Conservation (phyloP, 768 basidiomycete genomes). For the Hygrophoropsis aurantiaca region DNA sequence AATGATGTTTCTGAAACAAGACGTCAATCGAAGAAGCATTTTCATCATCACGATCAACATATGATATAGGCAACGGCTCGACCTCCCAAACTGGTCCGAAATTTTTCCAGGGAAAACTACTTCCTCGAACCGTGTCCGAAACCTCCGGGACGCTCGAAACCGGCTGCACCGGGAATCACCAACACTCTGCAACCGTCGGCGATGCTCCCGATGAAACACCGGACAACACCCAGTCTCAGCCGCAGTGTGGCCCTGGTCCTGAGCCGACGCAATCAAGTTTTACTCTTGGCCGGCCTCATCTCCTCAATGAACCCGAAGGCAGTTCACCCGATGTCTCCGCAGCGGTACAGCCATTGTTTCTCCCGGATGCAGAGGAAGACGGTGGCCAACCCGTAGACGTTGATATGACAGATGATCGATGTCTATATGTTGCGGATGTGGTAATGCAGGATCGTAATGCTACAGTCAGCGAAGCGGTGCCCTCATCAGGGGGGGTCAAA, state of each 20-base stretch:
- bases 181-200: neutral
- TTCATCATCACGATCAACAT: constrained; percentile 72
- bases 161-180: neutral
- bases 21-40: constrained; percentile 66
- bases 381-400: no score
- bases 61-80: constrained; percentile 39
- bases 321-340: constrained; percentile 9
- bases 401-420: no score
- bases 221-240: no score
- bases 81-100: constrained; percentile 1
- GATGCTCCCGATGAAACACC: neutral
- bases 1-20: constrained; percentile 35
- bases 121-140: neutral
- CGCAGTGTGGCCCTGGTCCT: no score
- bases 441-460: no score
- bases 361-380: constrained; percentile 23
- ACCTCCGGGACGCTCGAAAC: neutral
- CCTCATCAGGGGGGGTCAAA: neutral
- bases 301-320: constrained; percentile 7
- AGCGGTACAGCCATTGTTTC: constrained; percentile 23
- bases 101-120: neutral
- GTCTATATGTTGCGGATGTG: no score
- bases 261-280: no score
- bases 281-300: constrained; percentile 14
- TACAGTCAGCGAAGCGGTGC: neutral